A percentile compares a stretch with the other conserved stretches of the same genome.
These are phyloP conservation scores for Globisporangium mamillatum DNA, from an alignment of 352 stramenopile species.

Conservation along the genomic window DNA sequence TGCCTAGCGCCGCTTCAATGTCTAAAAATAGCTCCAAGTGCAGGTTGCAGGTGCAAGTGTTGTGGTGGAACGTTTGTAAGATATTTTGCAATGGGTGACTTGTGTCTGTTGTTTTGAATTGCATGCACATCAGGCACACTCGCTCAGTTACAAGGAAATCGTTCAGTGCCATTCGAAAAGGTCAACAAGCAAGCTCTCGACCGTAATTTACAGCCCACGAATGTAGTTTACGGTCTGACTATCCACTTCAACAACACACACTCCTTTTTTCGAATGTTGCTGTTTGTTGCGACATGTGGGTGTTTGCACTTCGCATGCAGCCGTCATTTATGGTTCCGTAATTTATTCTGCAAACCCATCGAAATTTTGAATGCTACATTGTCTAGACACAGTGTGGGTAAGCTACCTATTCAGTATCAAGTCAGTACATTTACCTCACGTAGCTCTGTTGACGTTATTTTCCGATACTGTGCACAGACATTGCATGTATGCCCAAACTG, in stretches of 20 bases:
- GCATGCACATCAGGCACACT: neutral
- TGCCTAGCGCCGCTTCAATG: neutral
- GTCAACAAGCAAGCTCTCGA: too few species aligned
- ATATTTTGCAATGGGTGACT: neutral
- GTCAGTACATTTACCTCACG: too few species aligned
- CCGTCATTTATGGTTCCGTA: neutral
- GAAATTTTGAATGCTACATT: neutral
- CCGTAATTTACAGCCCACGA: too few species aligned
- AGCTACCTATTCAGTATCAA: too few species aligned
- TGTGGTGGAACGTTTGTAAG: neutral
- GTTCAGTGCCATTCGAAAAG: too few species aligned
- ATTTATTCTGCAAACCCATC: constrained; percentile 1
- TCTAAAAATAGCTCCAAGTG: neutral
- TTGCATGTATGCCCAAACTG: too few species aligned
- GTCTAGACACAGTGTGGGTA: neutral
- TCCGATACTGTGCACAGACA: too few species aligned
- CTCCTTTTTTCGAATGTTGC: constrained; percentile 4
- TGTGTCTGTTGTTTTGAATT: too few species aligned
- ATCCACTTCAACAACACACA: constrained; percentile 8
- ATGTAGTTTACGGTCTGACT: neutral
- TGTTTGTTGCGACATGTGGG: constrained; percentile 5
- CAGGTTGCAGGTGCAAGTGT: neutral
- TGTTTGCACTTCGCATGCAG: neutral
- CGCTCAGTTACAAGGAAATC: neutral
- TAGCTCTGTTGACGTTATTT: too few species aligned